phyloP scores from a whole-genome alignment of 768 basidiomycete species.

The Russula sp. region DNA sequence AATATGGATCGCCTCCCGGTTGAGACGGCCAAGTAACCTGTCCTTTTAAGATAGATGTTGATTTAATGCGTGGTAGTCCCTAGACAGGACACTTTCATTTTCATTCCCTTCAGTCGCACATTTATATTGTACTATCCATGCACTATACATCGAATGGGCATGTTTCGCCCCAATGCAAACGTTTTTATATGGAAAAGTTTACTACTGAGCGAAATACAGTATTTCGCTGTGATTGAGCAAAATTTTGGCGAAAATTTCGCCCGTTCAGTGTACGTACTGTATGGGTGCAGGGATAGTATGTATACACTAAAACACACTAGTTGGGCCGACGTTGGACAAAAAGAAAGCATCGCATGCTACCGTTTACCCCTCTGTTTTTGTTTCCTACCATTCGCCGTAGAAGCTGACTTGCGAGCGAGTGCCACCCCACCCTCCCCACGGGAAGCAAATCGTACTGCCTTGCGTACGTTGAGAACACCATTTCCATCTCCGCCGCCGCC shows the following conservation, averaged over 20 bases:
- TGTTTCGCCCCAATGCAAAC: too few species aligned
- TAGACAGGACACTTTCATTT: not conserved
- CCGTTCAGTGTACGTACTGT: too few species aligned
- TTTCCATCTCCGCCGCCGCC: slow-evolving; percentile 1
- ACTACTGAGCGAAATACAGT: too few species aligned
- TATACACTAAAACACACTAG: not conserved
- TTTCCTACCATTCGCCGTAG: not conserved
- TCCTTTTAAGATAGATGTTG: not conserved
- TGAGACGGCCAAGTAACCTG: slow-evolving; percentile 30
- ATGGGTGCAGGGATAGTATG: too few species aligned
- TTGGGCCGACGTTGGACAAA: too few species aligned
- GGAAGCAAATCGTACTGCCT: slow-evolving; percentile 31
- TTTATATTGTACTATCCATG: not conserved
- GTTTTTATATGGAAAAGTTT: too few species aligned
- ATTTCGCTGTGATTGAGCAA: too few species aligned
- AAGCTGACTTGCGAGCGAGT: slow-evolving; percentile 23
- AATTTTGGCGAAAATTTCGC: too few species aligned
- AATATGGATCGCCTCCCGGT: slow-evolving; percentile 43
- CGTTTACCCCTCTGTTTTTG: not conserved
- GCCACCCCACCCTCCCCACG: slow-evolving; percentile 23
- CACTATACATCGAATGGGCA: too few species aligned
- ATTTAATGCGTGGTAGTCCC: not conserved
- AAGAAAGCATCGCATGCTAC: not conserved
- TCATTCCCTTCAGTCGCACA: slow-evolving; percentile 1
- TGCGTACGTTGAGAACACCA: slow-evolving; percentile 31